Percentiles rank a stretch among this genome's conserved stretches.
phyloP scores from a whole-genome alignment of 2,329 filamentous ascomycete species.

The Sclerotiophoma versabilis region DNA sequence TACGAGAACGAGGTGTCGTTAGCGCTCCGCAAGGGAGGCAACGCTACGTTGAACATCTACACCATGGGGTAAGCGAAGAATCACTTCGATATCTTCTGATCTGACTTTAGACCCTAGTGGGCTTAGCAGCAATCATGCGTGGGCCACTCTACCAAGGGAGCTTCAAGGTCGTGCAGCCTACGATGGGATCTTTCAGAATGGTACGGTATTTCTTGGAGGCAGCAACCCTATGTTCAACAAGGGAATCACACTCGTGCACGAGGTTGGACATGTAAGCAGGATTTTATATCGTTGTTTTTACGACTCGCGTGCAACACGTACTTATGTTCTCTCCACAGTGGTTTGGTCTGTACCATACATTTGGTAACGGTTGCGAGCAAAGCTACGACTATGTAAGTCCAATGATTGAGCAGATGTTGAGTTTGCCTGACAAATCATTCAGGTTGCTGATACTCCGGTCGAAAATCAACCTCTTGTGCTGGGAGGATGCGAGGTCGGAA shows the following conservation, averaged over 20 bases:
- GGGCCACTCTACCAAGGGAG: background rate
- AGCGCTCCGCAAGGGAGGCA: conserved; percentile 4
- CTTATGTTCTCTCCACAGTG: background rate
- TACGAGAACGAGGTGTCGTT: background rate
- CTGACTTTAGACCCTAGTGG: background rate
- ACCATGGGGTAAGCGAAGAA: background rate
- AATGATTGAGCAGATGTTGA: background rate
- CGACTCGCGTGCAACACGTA: background rate
- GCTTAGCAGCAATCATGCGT: background rate
- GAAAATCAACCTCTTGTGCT: background rate
- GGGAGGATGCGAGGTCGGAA: background rate
- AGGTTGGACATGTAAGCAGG: conserved; percentile 7
- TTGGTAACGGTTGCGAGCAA: background rate
- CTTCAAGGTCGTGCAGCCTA: background rate
- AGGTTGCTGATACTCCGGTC: background rate
- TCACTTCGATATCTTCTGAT: too few relatives aligned
- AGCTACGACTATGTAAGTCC: conserved; percentile 5
- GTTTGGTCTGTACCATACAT: conserved; percentile 10
- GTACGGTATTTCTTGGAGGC: background rate
- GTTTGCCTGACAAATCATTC: background rate
- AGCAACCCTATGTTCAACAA: background rate
- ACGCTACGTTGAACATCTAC: conserved; percentile 9
- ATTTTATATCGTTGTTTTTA: too few relatives aligned
- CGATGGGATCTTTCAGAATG: conserved; percentile 4
- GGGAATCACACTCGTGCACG: conserved; percentile 1